Evolutionary conservation across 345 rosid genomes (phyloP).

Genomic region (rapeseed (Brassica napus)): DNA sequence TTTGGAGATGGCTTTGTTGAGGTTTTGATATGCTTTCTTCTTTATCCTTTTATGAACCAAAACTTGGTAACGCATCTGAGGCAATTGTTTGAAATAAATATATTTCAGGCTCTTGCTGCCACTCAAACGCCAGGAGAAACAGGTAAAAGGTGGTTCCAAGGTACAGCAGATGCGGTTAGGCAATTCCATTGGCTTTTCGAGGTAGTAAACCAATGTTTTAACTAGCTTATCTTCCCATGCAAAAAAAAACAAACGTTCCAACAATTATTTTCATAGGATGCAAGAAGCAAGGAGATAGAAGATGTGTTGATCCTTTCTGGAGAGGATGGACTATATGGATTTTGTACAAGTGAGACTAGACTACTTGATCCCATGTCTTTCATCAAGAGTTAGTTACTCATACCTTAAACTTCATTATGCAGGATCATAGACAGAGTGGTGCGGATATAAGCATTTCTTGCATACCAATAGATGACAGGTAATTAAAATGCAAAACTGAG

Average conservation of each 20-base stretch:
- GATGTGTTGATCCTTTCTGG: slow-evolving; percentile 93
- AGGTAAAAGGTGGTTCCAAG: slow-evolving; percentile 94
- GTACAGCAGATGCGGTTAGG: slow-evolving; percentile 95
- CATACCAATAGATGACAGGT: slow-evolving; percentile 86
- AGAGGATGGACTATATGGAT: slow-evolving; percentile 96
- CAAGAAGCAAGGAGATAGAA: slow-evolving; percentile 78
- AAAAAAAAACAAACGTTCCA: not conserved
- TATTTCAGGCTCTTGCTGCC: slow-evolving; percentile 73
- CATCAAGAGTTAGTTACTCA: slow-evolving; percentile 8
- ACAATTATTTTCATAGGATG: slow-evolving; percentile 45
- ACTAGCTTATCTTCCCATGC: slow-evolving; percentile 9
- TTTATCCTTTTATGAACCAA: not conserved
- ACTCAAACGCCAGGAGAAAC: slow-evolving; percentile 94
- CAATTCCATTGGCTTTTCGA: slow-evolving; percentile 98
- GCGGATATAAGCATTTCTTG: slow-evolving; percentile 89
- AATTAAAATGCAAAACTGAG: slow-evolving; percentile 17
- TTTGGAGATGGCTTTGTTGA: slow-evolving; percentile 90
- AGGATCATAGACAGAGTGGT: slow-evolving; percentile 90
- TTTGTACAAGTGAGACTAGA: slow-evolving; percentile 65
- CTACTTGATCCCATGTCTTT: not conserved
- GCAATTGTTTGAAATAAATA: not conserved
- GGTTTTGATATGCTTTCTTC: slow-evolving; percentile 45
- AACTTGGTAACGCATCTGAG: not conserved
- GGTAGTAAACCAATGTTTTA: slow-evolving; percentile 43
- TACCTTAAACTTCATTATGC: slow-evolving; percentile 31